Evolutionary conservation across 164 flowering plant genomes (phyloP).

Genomic region (Houttuynia cordata): DNA sequence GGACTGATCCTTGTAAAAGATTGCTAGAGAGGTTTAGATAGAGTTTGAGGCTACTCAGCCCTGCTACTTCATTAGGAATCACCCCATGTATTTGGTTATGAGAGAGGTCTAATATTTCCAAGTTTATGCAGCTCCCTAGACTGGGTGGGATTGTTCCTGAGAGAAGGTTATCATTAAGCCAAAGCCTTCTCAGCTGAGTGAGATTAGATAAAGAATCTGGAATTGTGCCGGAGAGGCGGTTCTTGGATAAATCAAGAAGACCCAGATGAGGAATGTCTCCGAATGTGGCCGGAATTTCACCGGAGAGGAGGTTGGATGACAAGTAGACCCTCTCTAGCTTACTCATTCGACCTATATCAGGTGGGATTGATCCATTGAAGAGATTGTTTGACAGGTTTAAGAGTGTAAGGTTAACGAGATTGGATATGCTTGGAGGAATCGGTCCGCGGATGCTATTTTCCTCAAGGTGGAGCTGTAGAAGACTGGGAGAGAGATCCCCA

Average conservation of each 20-base stretch:
- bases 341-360: slow-evolving; percentile 32
- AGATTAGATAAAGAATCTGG: slow-evolving; percentile 69
- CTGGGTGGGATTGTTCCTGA: slow-evolving; percentile 67
- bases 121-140: slow-evolving; percentile 57
- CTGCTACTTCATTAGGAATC: slow-evolving; percentile 68
- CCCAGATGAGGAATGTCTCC: slow-evolving; percentile 67
- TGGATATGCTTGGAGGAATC: slow-evolving; percentile 64
- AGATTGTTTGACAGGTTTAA: slow-evolving; percentile 69
- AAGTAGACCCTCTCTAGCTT: slow-evolving; percentile 62
- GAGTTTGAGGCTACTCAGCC: slow-evolving; percentile 58
- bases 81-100: slow-evolving; percentile 44
- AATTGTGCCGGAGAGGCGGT: slow-evolving; percentile 68
- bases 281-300: slow-evolving; percentile 52
- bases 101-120: slow-evolving; percentile 79
- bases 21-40: slow-evolving; percentile 75
- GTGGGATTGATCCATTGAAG: slow-evolving; percentile 62
- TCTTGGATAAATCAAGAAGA: slow-evolving; percentile 68
- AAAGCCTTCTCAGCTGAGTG: slow-evolving; percentile 57
- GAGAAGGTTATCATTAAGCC: slow-evolving; percentile 56
- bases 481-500: slow-evolving; percentile 47
- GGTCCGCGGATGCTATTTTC: slow-evolving; percentile 60
- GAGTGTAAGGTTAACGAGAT: slow-evolving; percentile 66
- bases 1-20: slow-evolving; percentile 47
- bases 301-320: slow-evolving; percentile 58
- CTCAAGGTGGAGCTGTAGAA: slow-evolving; percentile 61